Percentiles rank a stretch among this genome's conserved stretches.
Conservation (phyloP, 2,329 filamentous ascomycete genomes). For the Fusarium staphyleae region DNA sequence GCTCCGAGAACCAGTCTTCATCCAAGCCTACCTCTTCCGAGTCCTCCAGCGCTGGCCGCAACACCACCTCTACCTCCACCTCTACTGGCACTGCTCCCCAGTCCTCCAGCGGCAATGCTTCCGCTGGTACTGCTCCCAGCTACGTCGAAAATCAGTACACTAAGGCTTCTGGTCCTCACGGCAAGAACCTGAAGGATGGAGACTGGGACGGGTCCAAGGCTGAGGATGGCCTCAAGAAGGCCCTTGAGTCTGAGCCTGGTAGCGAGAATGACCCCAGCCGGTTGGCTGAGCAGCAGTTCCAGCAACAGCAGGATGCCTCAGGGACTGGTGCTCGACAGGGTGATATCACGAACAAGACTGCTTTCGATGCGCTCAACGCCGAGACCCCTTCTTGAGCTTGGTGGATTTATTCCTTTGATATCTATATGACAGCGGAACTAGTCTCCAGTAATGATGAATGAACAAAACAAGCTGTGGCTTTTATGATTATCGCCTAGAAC, state of each 20-base stretch:
- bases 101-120: conserved; percentile 16
- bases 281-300: conserved; percentile 54
- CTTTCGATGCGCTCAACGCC: conserved; percentile 44
- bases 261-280: conserved; percentile 56
- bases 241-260: conserved; percentile 54
- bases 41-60: background rate
- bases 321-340: conserved; percentile 40
- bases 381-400: conserved; percentile 40
- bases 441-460: conserved; percentile 22
- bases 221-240: conserved; percentile 49
- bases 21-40: background rate
- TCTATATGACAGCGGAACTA: conserved; percentile 10
- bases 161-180: conserved; percentile 48
- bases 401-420: background rate
- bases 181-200: conserved; percentile 53
- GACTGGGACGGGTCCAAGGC: conserved; percentile 44
- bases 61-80: conserved; percentile 1
- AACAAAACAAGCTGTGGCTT: conserved; percentile 15
- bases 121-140: conserved; percentile 46
- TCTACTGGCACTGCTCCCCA: conserved; percentile 8
- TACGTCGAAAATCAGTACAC: conserved; percentile 49
- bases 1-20: conserved; percentile 30
- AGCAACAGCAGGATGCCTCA: conserved; percentile 33
- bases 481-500: no score
- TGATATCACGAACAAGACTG: conserved; percentile 37